Evolutionary conservation across 495 filamentous ascomycete genomes (phyloP), one percentile per base, ranked within the genome.

Genomic region (Bombardia bombarda): DNA sequence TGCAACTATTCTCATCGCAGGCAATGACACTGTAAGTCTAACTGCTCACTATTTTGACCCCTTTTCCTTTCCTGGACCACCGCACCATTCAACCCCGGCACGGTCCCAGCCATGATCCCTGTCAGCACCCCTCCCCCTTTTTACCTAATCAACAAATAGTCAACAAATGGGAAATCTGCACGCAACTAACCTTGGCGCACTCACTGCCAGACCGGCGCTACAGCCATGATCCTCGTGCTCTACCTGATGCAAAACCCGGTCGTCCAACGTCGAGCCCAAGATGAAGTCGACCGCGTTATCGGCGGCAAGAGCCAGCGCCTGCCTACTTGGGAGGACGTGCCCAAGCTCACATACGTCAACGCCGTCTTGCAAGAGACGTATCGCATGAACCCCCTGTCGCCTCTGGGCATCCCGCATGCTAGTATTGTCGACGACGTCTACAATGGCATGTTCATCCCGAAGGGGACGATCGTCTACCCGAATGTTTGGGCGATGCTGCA

Each of bases 371-470:
- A 79, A 33, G 80, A 84, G 52, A 72, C 66, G 16, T 70, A 81
- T 32, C 66, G 80, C 39, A 82, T 80, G 75, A 65, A 73, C 32
- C 79, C 79, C 7, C 63, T 80, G 14, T 76, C 74, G 1, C 75
- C 75, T 1, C 63, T 77, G 17, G 77, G 79, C 16, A 61, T 84
- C 24, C 74, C 81, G 0, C 82, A 86, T 46, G 59, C 61, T 5
- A 67, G 69, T 2, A 54, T 57, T 12, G 56, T 70, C 9, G 79
- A 82, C 45, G 75, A 82, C 40, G 53, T 57, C 14, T 70, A 72
- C 44, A 52, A 71, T 0, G 72, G 66, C 13, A 70, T 66, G 60
- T 62, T 61, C 38, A 70, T 74, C 40, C 71, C 71, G 1, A 64
- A 60, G 43, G 68, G 66, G 30, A 67, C 70, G 1, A 56, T 67